Evolutionary conservation across 768 basidiomycete genomes (phyloP).

Genomic region (Rhodotorula kratochvilovae): DNA sequence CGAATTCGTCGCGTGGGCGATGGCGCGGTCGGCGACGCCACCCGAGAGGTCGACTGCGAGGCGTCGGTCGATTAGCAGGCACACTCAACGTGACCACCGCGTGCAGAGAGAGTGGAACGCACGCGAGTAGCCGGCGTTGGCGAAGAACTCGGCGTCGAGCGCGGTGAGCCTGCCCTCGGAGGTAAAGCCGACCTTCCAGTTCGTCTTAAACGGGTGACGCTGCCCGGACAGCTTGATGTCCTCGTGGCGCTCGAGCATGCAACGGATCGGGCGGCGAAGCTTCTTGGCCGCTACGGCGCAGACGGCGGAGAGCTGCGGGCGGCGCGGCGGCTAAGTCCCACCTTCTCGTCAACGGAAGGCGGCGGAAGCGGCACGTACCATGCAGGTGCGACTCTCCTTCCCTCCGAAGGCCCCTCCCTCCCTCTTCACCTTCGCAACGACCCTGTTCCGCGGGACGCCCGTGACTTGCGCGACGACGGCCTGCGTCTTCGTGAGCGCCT

Average conservation of each 20-base stretch:
- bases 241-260: slow-evolving; percentile 42
- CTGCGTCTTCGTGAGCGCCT: slow-evolving; percentile 40
- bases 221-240: slow-evolving; percentile 43
- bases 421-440: slow-evolving; percentile 34
- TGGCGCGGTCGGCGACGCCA: slow-evolving; percentile 42
- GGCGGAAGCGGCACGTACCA: not conserved
- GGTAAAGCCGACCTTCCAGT: slow-evolving; percentile 41
- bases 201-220: slow-evolving; percentile 39
- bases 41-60: slow-evolving; percentile 36
- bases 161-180: slow-evolving; percentile 41
- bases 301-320: slow-evolving; percentile 26
- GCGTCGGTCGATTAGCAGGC: no score
- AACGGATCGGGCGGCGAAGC: slow-evolving; percentile 38
- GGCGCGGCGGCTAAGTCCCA: not conserved
- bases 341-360: not conserved
- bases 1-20: slow-evolving; percentile 40
- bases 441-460: slow-evolving; percentile 41
- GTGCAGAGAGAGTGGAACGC: no score
- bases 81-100: no score
- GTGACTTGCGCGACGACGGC: slow-evolving; percentile 40
- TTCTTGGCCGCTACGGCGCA: slow-evolving; percentile 42
- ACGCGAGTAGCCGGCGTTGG: slow-evolving; percentile 42
- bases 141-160: slow-evolving; percentile 35
- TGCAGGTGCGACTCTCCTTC: slow-evolving; percentile 36
- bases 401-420: slow-evolving; percentile 44